A percentile compares a stretch with the other conserved stretches of the same genome.
phyloP scores from a whole-genome alignment of 305 asterid species.

The Rubia peregrina region DNA sequence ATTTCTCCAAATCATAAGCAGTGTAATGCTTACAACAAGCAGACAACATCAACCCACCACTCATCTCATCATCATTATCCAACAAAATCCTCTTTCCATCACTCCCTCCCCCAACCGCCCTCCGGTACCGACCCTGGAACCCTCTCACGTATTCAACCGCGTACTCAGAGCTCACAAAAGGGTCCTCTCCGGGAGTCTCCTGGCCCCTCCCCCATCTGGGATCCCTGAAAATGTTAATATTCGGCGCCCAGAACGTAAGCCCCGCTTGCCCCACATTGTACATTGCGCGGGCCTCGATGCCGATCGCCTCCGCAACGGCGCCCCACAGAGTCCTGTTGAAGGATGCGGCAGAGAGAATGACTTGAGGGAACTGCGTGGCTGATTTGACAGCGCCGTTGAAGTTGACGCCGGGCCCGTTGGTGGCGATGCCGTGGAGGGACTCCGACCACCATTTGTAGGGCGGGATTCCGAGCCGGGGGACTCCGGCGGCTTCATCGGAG shows the following conservation, averaged over 20 bases:
- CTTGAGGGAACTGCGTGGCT: slow-evolving; percentile 84
- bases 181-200: slow-evolving; percentile 97
- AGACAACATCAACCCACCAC: slow-evolving; percentile 52
- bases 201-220: slow-evolving; percentile 99
- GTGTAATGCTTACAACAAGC: slow-evolving; percentile 95
- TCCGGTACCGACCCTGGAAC: slow-evolving; percentile 37
- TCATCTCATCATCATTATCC: slow-evolving; percentile 21
- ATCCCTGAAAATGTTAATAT: slow-evolving; percentile 74
- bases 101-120: neutral
- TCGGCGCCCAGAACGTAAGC: slow-evolving; percentile 87
- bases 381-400: slow-evolving; percentile 48
- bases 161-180: slow-evolving; percentile 54
- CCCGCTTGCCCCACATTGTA: slow-evolving; percentile 69
- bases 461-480: slow-evolving; percentile 66
- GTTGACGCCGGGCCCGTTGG: slow-evolving; percentile 65
- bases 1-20: slow-evolving; percentile 90
- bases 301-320: slow-evolving; percentile 45
- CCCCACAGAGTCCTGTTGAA: slow-evolving; percentile 70
- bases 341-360: slow-evolving; percentile 66
- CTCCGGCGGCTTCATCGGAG: slow-evolving; percentile 44
- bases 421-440: slow-evolving; percentile 76
- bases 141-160: slow-evolving; percentile 64
- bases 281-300: slow-evolving; percentile 75
- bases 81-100: slow-evolving; percentile 33
- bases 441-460: slow-evolving; percentile 93